Evolutionary conservation across 257 asterid species (phyloP).

Genomic region (Solanum pennellii): DNA sequence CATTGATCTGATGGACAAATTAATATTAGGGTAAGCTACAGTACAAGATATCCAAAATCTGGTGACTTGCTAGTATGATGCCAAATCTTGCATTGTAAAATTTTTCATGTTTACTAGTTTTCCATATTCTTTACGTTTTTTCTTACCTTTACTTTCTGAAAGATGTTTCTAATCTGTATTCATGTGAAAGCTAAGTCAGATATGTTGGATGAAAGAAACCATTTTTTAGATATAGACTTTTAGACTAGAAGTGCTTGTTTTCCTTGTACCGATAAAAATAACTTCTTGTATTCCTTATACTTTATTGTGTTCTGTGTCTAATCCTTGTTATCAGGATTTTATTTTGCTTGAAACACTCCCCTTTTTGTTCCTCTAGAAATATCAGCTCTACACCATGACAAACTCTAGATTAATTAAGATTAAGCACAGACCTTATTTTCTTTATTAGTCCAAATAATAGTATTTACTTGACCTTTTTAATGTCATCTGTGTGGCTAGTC

Average conservation of each 20-base stretch:
- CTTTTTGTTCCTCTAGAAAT: not conserved
- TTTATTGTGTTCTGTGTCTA: not conserved
- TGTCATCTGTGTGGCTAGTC: not conserved
- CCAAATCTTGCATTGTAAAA: not conserved
- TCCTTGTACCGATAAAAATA: not conserved
- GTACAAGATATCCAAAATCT: not conserved
- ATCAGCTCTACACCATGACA: not conserved
- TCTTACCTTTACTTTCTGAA: not conserved
- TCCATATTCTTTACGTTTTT: not conserved
- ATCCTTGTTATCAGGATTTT: not conserved
- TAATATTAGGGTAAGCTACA: constrained; percentile 44
- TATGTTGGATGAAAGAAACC: not conserved
- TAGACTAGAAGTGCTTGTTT: not conserved
- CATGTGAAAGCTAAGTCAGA: not conserved
- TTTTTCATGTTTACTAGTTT: not conserved
- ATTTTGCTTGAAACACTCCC: not conserved
- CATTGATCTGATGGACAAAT: constrained; percentile 62
- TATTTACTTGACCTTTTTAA: not conserved
- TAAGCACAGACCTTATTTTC: not conserved
- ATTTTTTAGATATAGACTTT: not conserved
- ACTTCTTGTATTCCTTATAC: not conserved
- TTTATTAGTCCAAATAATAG: not conserved
- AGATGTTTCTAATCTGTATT: not conserved
- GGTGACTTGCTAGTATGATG: not conserved
- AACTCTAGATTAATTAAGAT: not conserved